A percentile compares a stretch with the other conserved stretches of the same genome.
These are phyloP conservation scores for Penicillium sp. DNA, from an alignment of 2,329 filamentous ascomycete species.

Conservation along the genomic window DNA sequence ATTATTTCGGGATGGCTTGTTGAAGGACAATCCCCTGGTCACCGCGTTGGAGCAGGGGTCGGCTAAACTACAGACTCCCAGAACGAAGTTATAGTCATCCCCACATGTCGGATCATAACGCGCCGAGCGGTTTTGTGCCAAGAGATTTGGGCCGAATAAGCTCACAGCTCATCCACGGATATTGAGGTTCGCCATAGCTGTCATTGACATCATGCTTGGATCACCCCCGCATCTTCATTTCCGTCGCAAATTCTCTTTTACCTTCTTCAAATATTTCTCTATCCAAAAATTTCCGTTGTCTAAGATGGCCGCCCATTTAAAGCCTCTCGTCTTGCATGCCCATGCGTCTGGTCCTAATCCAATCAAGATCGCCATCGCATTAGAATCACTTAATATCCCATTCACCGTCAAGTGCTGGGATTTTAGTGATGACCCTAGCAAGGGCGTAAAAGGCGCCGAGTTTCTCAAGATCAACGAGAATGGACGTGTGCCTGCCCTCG, in stretches of 20 bases:
- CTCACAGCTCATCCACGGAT: slow-evolving; percentile 1
- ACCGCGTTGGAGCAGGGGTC: neutral
- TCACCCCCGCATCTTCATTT: slow-evolving; percentile 9
- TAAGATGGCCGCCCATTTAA: slow-evolving; percentile 24
- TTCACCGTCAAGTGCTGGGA: slow-evolving; percentile 50
- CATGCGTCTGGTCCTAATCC: slow-evolving; percentile 50
- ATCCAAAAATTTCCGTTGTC: neutral
- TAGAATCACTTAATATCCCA: slow-evolving; percentile 47
- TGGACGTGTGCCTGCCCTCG: slow-evolving; percentile 46
- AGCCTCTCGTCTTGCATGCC: slow-evolving; percentile 48
- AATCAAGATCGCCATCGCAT: slow-evolving; percentile 48
- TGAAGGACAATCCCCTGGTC: slow-evolving; percentile 13
- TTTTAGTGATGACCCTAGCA: slow-evolving; percentile 43
- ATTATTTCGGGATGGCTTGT: neutral
- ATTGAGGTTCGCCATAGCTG: neutral
- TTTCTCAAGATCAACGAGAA: slow-evolving; percentile 52
- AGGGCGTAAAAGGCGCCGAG: slow-evolving; percentile 33
- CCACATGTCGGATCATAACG: neutral
- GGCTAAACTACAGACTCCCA: slow-evolving; percentile 6
- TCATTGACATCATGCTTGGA: slow-evolving; percentile 25
- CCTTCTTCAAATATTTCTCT: neutral
- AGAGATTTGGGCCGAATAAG: slow-evolving; percentile 9
- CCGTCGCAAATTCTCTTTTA: neutral
- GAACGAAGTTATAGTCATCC: neutral
- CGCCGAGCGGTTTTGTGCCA: neutral